Percentiles rank a stretch among this genome's conserved stretches.
These are phyloP conservation scores for Coniochaeta ligniaria DNA, from an alignment of 2,329 filamentous ascomycete genomes.

Conservation along the genomic window DNA sequence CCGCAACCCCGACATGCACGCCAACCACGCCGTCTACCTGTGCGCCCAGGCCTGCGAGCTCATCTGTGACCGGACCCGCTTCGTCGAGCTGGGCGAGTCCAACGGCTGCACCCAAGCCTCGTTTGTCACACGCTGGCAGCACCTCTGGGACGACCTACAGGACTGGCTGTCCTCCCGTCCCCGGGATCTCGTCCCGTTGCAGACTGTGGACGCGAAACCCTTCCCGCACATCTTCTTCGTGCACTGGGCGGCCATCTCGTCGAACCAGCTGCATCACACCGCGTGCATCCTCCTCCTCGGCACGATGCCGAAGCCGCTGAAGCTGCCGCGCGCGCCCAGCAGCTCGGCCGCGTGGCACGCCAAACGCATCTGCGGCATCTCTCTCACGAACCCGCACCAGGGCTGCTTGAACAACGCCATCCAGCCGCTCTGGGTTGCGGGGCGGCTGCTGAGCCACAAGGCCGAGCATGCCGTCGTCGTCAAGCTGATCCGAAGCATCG, in stretches of 20 bases:
- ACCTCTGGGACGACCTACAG: slow-evolving; percentile 42
- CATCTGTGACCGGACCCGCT: slow-evolving; percentile 39
- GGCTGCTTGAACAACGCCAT: slow-evolving; percentile 51
- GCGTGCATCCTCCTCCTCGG: slow-evolving; percentile 44
- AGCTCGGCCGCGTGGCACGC: slow-evolving; percentile 48
- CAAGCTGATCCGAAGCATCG: slow-evolving; percentile 40
- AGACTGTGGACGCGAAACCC: slow-evolving; percentile 31
- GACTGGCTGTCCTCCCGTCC: slow-evolving; percentile 39
- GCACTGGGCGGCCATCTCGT: slow-evolving; percentile 48
- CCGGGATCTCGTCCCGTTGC: slow-evolving; percentile 36
- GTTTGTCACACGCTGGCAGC: slow-evolving; percentile 36
- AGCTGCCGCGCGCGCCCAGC: slow-evolving; percentile 6
- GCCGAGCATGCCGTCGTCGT: slow-evolving; percentile 29
- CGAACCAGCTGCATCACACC: slow-evolving; percentile 51
- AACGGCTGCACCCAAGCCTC: slow-evolving; percentile 32
- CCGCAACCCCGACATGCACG: slow-evolving; percentile 43
- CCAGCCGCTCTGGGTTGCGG: slow-evolving; percentile 50
- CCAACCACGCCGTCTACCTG: slow-evolving; percentile 53
- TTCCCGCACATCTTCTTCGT: slow-evolving; percentile 46
- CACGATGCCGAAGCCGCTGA: slow-evolving; percentile 30
- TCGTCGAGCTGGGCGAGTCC: slow-evolving; percentile 35
- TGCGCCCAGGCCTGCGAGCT: slow-evolving; percentile 44
- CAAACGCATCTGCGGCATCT: slow-evolving; percentile 47
- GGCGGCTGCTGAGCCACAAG: slow-evolving; percentile 43
- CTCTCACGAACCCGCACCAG: slow-evolving; percentile 45